Conservation (phyloP, 169 alveolate genomes). For the Fabrea salina region DNA sequence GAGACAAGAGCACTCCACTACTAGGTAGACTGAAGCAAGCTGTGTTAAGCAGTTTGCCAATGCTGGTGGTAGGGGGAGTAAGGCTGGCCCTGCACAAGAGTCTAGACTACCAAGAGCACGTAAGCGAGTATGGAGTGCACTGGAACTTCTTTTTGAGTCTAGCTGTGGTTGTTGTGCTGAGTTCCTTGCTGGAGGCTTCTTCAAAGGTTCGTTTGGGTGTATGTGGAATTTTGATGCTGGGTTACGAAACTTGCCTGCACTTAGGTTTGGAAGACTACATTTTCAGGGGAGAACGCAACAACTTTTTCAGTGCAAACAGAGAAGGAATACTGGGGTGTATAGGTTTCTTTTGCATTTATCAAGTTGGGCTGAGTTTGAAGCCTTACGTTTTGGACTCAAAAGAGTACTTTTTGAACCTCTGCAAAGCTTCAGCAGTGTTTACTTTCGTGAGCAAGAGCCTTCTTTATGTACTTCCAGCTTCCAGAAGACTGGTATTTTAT, state of each 20-base stretch:
- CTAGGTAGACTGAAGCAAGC: background rate
- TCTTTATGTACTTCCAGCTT: background rate
- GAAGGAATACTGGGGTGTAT: slow-evolving; percentile 30
- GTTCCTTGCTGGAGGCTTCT: background rate
- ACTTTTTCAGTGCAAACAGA: slow-evolving; percentile 15
- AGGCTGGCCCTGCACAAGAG: background rate
- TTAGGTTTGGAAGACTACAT: slow-evolving; percentile 15
- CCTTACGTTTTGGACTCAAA: background rate
- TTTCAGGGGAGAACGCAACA: background rate
- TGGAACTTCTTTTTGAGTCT: slow-evolving; percentile 21
- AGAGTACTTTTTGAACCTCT: background rate
- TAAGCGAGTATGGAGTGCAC: slow-evolving; percentile 28
- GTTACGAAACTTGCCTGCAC: background rate
- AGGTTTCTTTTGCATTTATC: slow-evolving; percentile 23
- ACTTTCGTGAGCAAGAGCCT: background rate
- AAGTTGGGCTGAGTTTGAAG: slow-evolving; percentile 2
- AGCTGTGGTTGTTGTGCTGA: background rate
- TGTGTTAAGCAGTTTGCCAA: background rate
- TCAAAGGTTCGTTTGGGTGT: background rate
- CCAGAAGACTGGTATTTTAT: slow-evolving; percentile 12
- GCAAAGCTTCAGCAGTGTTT: background rate
- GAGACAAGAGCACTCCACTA: background rate
- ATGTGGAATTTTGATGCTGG: background rate
- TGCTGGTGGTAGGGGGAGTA: background rate
- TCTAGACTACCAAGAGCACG: slow-evolving; percentile 25